phyloP scores from a whole-genome alignment of 352 stramenopile genomes.

The Phytophthora sansomeana region DNA sequence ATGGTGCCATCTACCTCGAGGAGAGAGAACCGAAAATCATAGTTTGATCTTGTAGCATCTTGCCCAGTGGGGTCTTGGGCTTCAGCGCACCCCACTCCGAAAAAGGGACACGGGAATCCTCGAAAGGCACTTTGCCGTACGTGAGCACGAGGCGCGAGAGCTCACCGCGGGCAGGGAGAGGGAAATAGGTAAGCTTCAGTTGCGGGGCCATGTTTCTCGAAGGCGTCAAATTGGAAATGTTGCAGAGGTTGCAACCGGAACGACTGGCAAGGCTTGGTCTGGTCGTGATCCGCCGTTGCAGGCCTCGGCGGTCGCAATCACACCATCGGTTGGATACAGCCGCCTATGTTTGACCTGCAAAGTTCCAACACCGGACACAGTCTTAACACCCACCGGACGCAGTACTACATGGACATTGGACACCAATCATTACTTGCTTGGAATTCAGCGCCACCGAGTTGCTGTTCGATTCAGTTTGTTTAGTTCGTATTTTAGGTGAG shows the following conservation, averaged over 20 bases:
- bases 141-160: slow-evolving; percentile 56
- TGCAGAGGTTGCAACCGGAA: neutral
- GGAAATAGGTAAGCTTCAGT: slow-evolving; percentile 45
- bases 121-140: slow-evolving; percentile 56
- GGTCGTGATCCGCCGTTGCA: neutral
- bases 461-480: too few relatives aligned
- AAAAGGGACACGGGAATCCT: slow-evolving; percentile 50
- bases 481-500: too few relatives aligned
- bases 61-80: slow-evolving; percentile 48
- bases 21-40: too few relatives aligned
- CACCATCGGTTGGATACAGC: neutral
- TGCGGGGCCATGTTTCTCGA: slow-evolving; percentile 4
- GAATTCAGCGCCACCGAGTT: too few relatives aligned
- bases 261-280: neutral
- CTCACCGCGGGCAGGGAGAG: slow-evolving; percentile 53
- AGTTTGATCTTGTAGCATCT: too few relatives aligned
- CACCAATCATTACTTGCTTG: too few relatives aligned
- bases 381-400: too few relatives aligned
- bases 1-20: slow-evolving; percentile 58
- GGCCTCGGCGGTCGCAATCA: neutral
- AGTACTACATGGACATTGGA: too few relatives aligned
- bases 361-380: neutral
- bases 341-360: neutral
- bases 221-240: neutral
- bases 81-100: slow-evolving; percentile 46